These are phyloP conservation scores for Corchorus capsularis DNA, from an alignment of 345 rosid genomes.

Conservation along the genomic window DNA sequence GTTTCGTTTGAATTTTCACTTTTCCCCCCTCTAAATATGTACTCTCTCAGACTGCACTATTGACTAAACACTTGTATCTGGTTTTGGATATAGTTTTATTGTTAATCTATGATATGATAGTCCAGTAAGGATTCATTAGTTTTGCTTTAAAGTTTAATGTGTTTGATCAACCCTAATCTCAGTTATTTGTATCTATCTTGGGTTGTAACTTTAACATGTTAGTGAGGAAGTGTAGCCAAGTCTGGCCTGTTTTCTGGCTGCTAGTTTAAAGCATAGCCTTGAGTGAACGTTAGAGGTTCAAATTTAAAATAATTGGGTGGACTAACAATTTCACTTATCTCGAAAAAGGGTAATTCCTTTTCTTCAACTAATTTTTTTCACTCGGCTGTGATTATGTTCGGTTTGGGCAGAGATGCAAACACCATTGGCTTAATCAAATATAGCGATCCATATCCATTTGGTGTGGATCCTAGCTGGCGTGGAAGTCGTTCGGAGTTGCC, in stretches of 20 bases:
- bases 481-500: slow-evolving; percentile 98
- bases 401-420: slow-evolving; percentile 66
- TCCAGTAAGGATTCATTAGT: background rate
- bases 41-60: background rate
- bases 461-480: slow-evolving; percentile 99
- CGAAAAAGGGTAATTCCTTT: background rate
- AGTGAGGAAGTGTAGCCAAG: slow-evolving; percentile 5
- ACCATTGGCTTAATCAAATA: slow-evolving; percentile 76
- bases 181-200: background rate
- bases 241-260: background rate
- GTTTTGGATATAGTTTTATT: background rate
- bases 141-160: background rate
- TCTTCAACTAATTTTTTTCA: slow-evolving; percentile 6
- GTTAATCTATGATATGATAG: background rate
- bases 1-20: background rate
- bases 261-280: background rate
- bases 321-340: background rate
- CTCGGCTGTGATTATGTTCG: slow-evolving; percentile 20
- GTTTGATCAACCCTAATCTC: background rate
- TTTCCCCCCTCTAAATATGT: too few species aligned
- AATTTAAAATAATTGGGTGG: background rate
- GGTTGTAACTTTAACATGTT: background rate
- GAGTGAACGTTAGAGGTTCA: background rate
- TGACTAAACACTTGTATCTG: background rate
- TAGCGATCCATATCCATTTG: slow-evolving; percentile 88